phyloP scores from a whole-genome alignment of 306 rosid species.

The Clitoria ternatea region DNA sequence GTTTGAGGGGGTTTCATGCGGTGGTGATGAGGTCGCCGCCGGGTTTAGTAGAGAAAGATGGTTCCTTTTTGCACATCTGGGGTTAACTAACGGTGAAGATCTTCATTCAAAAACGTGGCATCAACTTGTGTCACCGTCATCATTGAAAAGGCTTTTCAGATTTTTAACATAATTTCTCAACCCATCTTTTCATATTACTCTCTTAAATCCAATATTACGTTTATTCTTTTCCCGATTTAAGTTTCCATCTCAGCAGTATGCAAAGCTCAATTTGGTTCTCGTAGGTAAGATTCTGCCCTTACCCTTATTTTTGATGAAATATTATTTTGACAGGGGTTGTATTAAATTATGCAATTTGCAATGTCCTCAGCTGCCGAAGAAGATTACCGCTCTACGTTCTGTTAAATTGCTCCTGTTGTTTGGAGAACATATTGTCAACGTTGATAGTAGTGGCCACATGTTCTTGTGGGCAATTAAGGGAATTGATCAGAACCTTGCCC shows the following conservation, averaged over 20 bases:
- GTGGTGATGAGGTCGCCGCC: too few species aligned
- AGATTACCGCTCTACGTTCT: constrained; percentile 84
- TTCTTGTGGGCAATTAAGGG: too few species aligned
- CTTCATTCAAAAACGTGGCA: constrained; percentile 81
- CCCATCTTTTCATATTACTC: not conserved
- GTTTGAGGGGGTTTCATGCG: too few species aligned
- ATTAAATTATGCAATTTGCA: not conserved
- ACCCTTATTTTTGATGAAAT: not conserved
- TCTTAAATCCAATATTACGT: too few species aligned
- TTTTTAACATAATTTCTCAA: constrained; percentile 52
- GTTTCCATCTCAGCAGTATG: constrained; percentile 54
- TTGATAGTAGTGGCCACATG: too few species aligned
- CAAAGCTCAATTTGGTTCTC: constrained; percentile 70
- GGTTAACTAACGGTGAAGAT: too few species aligned
- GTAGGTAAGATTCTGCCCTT: constrained; percentile 45
- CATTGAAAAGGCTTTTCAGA: constrained; percentile 87
- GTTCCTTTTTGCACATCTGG: too few species aligned
- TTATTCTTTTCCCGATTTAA: not conserved
- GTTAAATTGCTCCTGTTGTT: constrained; percentile 58
- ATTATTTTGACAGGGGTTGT: not conserved
- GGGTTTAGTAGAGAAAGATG: too few species aligned
- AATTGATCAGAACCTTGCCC: too few species aligned
- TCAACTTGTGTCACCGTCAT: constrained; percentile 78
- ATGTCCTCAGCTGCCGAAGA: constrained; percentile 78
- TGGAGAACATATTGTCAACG: too few species aligned